phyloP scores from a whole-genome alignment of 2,329 filamentous ascomycete genomes.

The Calonectria crousiana region DNA sequence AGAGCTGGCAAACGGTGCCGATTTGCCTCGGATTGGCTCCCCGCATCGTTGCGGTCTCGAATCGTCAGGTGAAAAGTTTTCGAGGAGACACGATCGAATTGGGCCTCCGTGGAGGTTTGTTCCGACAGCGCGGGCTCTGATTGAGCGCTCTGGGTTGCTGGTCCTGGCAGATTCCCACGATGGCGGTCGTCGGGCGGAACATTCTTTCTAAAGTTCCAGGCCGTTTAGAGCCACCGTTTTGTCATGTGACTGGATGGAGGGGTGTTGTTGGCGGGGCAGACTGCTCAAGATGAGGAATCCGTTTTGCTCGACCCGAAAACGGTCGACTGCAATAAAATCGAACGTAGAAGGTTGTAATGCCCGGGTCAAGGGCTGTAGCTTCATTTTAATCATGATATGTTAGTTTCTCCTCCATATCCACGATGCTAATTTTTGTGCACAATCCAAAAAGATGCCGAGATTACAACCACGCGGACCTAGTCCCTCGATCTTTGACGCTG shows the following conservation, averaged over 20 bases:
- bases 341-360: neutral
- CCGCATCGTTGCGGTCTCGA: constrained; percentile 50
- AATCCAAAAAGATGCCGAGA: neutral
- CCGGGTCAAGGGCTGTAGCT: neutral
- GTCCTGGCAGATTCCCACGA: neutral
- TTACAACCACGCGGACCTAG: no score
- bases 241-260: constrained; percentile 20
- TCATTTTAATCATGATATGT: neutral
- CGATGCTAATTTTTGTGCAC: no score
- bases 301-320: neutral
- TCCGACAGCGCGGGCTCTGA: constrained; percentile 6
- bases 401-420: neutral
- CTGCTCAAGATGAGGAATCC: neutral
- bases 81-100: neutral
- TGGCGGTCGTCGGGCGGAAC: neutral
- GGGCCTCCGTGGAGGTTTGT: constrained; percentile 8
- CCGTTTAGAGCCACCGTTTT: constrained; percentile 9
- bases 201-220: constrained; percentile 7
- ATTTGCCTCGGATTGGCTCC: constrained; percentile 48
- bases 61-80: neutral
- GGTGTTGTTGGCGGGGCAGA: neutral
- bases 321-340: neutral
- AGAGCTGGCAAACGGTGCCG: constrained; percentile 59
- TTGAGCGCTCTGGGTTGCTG: constrained; percentile 15
- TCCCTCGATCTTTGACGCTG: neutral